Evolutionary conservation across 495 filamentous ascomycete genomes (phyloP).

Genomic region (Lophium mytilinum): DNA sequence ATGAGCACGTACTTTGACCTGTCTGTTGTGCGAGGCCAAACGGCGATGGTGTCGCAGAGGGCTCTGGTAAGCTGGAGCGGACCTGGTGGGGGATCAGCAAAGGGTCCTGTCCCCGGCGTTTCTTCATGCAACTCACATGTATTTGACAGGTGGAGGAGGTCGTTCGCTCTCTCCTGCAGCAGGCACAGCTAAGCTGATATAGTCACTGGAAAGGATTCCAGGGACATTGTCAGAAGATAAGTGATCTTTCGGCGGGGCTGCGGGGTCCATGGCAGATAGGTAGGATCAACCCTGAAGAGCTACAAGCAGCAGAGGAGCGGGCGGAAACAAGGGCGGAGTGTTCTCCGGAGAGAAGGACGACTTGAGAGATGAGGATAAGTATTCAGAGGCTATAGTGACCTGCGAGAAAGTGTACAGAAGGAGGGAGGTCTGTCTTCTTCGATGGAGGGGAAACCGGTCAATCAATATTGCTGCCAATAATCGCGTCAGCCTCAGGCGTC

Average conservation of each 20-base stretch:
- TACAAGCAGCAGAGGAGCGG: too few species aligned
- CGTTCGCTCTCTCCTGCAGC: slow-evolving; percentile 11
- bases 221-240: slow-evolving; percentile 5
- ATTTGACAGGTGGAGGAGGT: slow-evolving; percentile 27
- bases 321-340: not conserved
- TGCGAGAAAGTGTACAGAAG: too few species aligned
- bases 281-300: too few species aligned
- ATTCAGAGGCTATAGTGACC: too few species aligned
- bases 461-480: too few species aligned
- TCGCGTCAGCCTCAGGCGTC: too few species aligned
- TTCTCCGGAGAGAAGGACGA: not conserved
- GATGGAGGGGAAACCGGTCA: too few species aligned
- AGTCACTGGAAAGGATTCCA: slow-evolving; percentile 18
- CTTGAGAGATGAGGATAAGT: too few species aligned
- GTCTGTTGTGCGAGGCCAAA: slow-evolving; percentile 29
- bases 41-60: slow-evolving; percentile 36
- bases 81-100: slow-evolving; percentile 18
- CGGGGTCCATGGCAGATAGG: not conserved
- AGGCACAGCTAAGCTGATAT: slow-evolving; percentile 31
- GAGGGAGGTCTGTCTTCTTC: too few species aligned
- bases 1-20: slow-evolving; percentile 28
- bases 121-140: slow-evolving; percentile 24
- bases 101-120: not conserved
- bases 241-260: slow-evolving; percentile 5
- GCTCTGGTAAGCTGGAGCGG: slow-evolving; percentile 33